Base-by-base conservation (phyloP, 306 rosid genomes). In the Inga leiocalycina region DNA sequence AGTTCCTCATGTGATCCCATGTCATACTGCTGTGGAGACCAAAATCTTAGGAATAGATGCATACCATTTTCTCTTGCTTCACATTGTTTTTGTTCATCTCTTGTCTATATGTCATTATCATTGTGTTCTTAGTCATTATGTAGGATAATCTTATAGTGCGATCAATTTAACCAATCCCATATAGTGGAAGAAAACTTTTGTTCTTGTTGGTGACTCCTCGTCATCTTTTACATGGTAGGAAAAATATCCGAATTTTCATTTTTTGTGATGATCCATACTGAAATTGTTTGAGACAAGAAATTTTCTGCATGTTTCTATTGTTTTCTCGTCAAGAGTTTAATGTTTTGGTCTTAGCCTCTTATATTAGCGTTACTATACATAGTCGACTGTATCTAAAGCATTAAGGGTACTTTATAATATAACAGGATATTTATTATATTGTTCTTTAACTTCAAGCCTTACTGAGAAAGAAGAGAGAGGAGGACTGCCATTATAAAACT, bases 201-300 rank as follows among this genome's bases (percentile, higher is more conserved):
- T 10, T 59, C 4, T n/a, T 20, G 13, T 8, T 8, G 30, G 20
- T 2, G 30, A 48, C 54, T 16, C 22, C 8, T 54, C 8, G 1
- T n/a, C 27, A 41, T 41, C 74, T 39, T 70, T 41, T 41, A 10
- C 3, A 41, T 9, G 0, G 17, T 41, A 41, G 52, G 20, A 70
- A 39, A 39, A 70, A 70, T 30, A 44, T 45, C 41, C n/a, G 2
- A 64, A 6, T 59, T 39, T 49, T 19, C 52, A 56, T 30, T n/a
- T 70, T 70, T 77, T 75, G 35, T 59, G 17, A 71, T 57, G 78
- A 70, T 83, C 34, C 37, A 70, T 49, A 34, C 35, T 71, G 43
- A 65, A 65, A 59, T 27, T 39, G 19, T 62, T 59, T 41, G 51
- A 39, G 56, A 76, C 80, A 10, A 34, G n/a, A 17, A 57, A 22